Base-by-base conservation (phyloP, 1,139 yeast species). In the Oligophagozyma castellii region DNA sequence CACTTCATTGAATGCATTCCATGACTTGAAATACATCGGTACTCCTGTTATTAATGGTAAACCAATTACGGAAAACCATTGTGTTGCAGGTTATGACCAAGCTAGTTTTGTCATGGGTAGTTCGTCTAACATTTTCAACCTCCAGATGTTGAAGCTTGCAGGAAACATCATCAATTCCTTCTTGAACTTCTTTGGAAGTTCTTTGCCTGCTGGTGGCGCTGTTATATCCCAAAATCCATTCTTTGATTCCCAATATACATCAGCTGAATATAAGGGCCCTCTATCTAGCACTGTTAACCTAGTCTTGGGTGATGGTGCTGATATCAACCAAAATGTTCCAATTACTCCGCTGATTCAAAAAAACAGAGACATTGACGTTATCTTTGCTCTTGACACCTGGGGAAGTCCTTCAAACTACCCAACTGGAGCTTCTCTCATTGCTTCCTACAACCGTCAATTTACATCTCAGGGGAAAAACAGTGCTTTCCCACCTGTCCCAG, bases 401-500 rank as follows among this genome's bases (percentile, higher is more conserved):
- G 84, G 80, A 23, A 73, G 84, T 0, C 54, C 56, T 8, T 53
- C 60, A 22, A 54, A 48, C 35, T 78, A 89, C 81, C 93, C 93
- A 23, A 67, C 74, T 46, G 93, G 93, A 26, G 55, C 75, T 1
- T 68, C 93, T 0, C 48, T 80, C 23, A 64, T 67, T 16, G 57
- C 60, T 19, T 68, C 83, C 6, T 80, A 72, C 48, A 63, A 68
- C 42, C 70, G 94, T 42, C 84, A 75, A 53, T 77, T 78, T 49
- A 52, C 58, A 8, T 19, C 48, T 4, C 74, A 70, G 47, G 81
- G 75, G 10, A 68, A 71, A 39, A 70, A 70, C 19, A 69, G 78
- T 12, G 55, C 71, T 2, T 79, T 79, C 66, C 94, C 95, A 14
- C 70, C 75, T 43, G 92, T 83, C 30, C 95, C 95, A 10, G 83